Evolutionary conservation across 208 protist species (phyloP), one percentile per base, ranked within the genome.

Genomic region (Vickermania spadyakhi): DNA sequence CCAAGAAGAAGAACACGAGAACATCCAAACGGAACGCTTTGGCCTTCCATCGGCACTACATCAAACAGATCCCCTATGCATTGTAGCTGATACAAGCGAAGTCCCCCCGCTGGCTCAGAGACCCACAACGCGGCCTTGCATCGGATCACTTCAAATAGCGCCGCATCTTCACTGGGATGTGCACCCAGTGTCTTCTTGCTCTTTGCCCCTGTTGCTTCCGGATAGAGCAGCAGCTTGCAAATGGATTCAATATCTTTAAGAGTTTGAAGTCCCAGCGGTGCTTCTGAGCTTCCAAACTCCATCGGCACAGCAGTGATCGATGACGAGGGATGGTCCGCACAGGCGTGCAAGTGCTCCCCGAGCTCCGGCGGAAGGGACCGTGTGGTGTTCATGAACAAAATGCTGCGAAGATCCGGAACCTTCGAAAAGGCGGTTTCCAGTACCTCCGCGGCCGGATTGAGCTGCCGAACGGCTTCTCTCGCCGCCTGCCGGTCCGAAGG

Each of bases 81-180:
- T 67, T 94, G 88, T 5, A 92, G 70, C 42, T 94, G 88, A 31
- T 90, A 60, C 2, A 91, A 72, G 27, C 59, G 60, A 22, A 62
- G 31, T 2, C 5, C n/a, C 13, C 62, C 64, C n/a, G 66, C 65
- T n/a, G n/a, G n/a, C 31, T 66, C 59, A 56, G 69, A 78, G 60
- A 80, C 56, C 88, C 88, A 94, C 14, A 94, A 68, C n/a, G 88
- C 88, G 3, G 88, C 88, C 62, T 94, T 94, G 74, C 82, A 94
- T 22, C 88, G 84, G 51, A 94, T 72, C 54, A 92, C 84, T 56
- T 94, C 88, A 56, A 88, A 92, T 49, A 89, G 73, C 52, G 84
- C 78, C 18, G 64, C 60, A 36, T 68, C 70, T 18, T 45, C 36
- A n/a, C n/a, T n/a, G n/a, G n/a, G n/a, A n/a, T n/a, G n/a, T n/a